Evolutionary conservation across 768 basidiomycete genomes (phyloP).

Genomic region (Sutorius australiensis): DNA sequence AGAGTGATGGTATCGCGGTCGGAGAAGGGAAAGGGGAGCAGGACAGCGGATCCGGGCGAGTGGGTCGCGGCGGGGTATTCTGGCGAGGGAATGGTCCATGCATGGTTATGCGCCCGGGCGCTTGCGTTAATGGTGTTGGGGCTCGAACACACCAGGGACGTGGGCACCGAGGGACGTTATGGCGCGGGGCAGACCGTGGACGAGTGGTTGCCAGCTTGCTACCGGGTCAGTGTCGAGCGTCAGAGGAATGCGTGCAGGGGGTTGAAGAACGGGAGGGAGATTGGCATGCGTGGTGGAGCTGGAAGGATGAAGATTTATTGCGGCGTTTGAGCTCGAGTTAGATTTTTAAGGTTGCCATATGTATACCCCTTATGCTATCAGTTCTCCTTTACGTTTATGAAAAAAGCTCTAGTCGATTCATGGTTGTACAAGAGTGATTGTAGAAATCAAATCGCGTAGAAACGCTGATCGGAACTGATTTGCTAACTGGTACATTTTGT

Average conservation of each 20-base stretch:
- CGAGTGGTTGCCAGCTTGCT: constrained; percentile 27
- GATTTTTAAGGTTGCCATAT: neutral
- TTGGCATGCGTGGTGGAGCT: constrained; percentile 13
- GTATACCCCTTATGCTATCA: neutral
- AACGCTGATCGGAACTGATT: no score
- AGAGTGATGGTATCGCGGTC: neutral
- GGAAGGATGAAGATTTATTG: constrained; percentile 28
- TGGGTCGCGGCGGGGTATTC: constrained; percentile 71
- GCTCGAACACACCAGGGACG: constrained; percentile 21
- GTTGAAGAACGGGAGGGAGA: neutral
- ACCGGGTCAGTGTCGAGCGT: constrained; percentile 14
- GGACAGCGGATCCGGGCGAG: constrained; percentile 45
- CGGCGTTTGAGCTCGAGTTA: neutral
- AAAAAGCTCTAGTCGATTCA: neutral
- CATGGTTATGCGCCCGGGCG: constrained; percentile 59
- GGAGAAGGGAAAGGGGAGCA: constrained; percentile 3
- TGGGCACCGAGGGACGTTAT: constrained; percentile 17
- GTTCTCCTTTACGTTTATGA: neutral
- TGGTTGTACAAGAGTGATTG: neutral
- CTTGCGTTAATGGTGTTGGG: constrained; percentile 58
- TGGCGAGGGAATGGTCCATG: constrained; percentile 73
- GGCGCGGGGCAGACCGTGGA: constrained; percentile 19
- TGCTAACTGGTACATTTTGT: no score
- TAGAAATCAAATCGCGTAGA: neutral
- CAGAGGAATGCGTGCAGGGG: constrained; percentile 7